phyloP scores from a whole-genome alignment of 2,329 filamentous ascomycete genomes.

The Tolypocladium inflatum region DNA sequence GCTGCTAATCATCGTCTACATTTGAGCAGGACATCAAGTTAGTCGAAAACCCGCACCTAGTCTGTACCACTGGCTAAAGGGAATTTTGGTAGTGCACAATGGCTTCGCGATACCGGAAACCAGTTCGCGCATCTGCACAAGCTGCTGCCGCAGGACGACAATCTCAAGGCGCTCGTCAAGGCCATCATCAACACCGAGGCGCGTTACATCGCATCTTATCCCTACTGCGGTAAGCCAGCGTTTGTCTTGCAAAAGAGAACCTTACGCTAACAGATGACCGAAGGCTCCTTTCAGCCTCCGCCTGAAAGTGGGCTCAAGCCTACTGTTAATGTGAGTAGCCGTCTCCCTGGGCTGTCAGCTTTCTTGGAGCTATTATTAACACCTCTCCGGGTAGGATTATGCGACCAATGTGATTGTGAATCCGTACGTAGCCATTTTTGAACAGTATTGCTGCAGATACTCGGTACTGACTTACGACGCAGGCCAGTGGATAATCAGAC shows the following conservation, averaged over 20 bases:
- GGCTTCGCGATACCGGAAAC: constrained; percentile 76
- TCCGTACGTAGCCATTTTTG: constrained; percentile 9
- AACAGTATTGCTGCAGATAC: neutral
- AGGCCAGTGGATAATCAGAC: constrained; percentile 15
- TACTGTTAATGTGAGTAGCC: constrained; percentile 10
- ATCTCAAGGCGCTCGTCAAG: constrained; percentile 57
- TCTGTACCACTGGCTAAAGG: neutral
- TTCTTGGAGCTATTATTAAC: neutral
- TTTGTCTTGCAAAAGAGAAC: too few species aligned
- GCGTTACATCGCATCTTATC: constrained; percentile 56
- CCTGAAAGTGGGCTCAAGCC: constrained; percentile 49
- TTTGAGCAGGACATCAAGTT: constrained; percentile 14
- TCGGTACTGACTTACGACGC: neutral
- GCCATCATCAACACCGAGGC: constrained; percentile 65
- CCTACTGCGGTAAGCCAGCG: constrained; percentile 52
- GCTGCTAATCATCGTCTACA: neutral
- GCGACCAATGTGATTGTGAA: constrained; percentile 12
- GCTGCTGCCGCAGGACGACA: constrained; percentile 44
- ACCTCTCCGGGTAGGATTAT: constrained; percentile 5
- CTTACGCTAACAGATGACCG: neutral
- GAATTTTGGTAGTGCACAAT: constrained; percentile 28
- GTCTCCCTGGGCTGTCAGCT: neutral
- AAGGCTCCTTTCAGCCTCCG: constrained; percentile 80
- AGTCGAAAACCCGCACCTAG: neutral
- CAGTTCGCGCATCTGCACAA: constrained; percentile 62